A percentile compares a stretch with the other conserved stretches of the same genome.
phyloP scores from a whole-genome alignment of 352 stramenopile genomes.

The Hyphochytrium catenoides region DNA sequence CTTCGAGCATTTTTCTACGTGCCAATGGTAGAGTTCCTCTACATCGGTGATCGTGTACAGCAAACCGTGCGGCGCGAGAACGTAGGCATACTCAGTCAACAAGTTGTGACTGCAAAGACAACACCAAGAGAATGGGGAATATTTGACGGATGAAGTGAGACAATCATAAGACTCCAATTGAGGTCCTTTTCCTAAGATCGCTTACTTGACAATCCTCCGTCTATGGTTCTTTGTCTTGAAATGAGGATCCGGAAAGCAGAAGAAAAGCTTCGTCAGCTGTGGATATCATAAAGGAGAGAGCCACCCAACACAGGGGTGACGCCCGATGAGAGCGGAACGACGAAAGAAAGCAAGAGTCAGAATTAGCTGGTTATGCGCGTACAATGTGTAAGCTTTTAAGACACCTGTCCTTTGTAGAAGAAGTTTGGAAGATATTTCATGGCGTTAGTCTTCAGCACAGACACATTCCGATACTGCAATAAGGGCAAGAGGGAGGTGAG shows the following conservation, averaged over 20 bases:
- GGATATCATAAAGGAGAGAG: too few species aligned
- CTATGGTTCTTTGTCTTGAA: conserved; percentile 97
- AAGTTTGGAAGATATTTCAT: conserved; percentile 76
- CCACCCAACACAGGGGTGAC: too few species aligned
- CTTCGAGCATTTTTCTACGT: conserved; percentile 73
- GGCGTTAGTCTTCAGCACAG: conserved; percentile 81
- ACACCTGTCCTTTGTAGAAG: conserved; percentile 48
- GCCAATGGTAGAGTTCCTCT: conserved; percentile 91
- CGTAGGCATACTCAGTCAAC: conserved; percentile 90
- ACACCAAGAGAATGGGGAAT: neutral
- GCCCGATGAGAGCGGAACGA: too few species aligned
- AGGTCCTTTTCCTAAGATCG: neutral
- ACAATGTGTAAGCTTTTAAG: too few species aligned
- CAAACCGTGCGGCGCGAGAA: conserved; percentile 65
- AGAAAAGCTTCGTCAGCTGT: conserved; percentile 88
- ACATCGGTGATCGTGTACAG: conserved; percentile 99
- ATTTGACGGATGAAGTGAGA: conserved; percentile 3
- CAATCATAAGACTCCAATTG: neutral
- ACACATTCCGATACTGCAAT: conserved; percentile 80
- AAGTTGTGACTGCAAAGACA: conserved; percentile 38
- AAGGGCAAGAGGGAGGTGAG: too few species aligned
- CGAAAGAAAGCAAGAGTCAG: too few species aligned
- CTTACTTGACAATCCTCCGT: conserved; percentile 65
- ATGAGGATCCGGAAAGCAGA: conserved; percentile 97
- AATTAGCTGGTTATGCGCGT: too few species aligned